phyloP scores from a whole-genome alignment of 495 filamentous ascomycete genomes.

The Aspergillus cristatus region DNA sequence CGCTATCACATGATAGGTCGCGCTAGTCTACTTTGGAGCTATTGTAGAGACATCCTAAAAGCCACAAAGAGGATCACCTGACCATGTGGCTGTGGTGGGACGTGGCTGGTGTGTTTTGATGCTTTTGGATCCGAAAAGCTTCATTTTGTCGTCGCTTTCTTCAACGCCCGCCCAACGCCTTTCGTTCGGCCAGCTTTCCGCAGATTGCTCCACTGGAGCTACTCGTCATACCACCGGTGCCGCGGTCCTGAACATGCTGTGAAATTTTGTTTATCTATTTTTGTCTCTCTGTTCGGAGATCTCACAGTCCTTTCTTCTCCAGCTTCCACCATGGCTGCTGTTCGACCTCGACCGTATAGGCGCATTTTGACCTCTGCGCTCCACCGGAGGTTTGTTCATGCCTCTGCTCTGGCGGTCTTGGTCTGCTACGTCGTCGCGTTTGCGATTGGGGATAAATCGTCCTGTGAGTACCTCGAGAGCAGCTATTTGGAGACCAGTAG shows the following conservation, averaged over 20 bases:
- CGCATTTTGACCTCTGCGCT: constrained; percentile 84
- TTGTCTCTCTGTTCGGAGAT: constrained; percentile 18
- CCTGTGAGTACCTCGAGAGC: constrained; percentile 41
- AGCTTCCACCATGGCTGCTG: constrained; percentile 36
- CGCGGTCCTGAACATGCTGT: constrained; percentile 29
- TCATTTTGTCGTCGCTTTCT: constrained; percentile 11
- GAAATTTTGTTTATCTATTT: constrained; percentile 5
- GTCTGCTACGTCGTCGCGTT: constrained; percentile 70
- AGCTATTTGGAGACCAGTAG: background rate
- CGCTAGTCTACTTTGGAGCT: constrained; percentile 13
- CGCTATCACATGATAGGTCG: constrained; percentile 29
- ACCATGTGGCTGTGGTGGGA: background rate
- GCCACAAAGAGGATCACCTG: constrained; percentile 21
- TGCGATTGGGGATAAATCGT: constrained; percentile 59
- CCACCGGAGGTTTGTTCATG: constrained; percentile 75
- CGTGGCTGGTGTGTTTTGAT: constrained; percentile 38
- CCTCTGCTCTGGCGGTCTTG: constrained; percentile 53
- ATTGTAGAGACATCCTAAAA: constrained; percentile 2
- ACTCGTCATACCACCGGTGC: constrained; percentile 4
- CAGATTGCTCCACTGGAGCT: constrained; percentile 4
- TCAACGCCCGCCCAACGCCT: background rate
- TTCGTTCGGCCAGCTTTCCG: constrained; percentile 2
- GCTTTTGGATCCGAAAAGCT: constrained; percentile 17
- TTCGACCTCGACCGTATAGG: constrained; percentile 57
- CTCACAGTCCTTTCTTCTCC: constrained; percentile 16